These are phyloP conservation scores for Colletotrichum cuscutae DNA, from an alignment of 2,329 filamentous ascomycete genomes.

Conservation along the genomic window DNA sequence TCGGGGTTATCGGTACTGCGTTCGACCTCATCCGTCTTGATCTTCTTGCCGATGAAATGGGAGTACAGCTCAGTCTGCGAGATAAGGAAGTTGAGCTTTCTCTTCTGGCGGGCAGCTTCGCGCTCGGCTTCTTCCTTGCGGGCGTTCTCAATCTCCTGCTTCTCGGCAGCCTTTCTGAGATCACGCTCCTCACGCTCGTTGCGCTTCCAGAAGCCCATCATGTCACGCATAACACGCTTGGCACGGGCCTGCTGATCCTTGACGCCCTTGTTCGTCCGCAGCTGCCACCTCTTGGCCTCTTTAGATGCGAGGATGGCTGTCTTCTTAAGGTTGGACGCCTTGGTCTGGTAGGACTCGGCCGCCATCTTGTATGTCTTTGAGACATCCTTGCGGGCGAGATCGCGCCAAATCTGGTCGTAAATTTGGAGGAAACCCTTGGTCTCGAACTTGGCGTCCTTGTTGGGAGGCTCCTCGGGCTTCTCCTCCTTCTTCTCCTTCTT, in stretches of 20 bases:
- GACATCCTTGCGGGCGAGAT: slow-evolving; percentile 92
- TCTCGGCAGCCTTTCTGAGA: slow-evolving; percentile 91
- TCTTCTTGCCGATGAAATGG: slow-evolving; percentile 99
- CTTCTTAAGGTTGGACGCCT: slow-evolving; percentile 96
- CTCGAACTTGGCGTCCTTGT: slow-evolving; percentile 75
- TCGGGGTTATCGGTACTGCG: slow-evolving; percentile 86
- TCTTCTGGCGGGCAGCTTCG: slow-evolving; percentile 96
- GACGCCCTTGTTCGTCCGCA: slow-evolving; percentile 97
- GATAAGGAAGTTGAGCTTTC: slow-evolving; percentile 99
- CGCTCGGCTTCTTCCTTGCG: slow-evolving; percentile 97
- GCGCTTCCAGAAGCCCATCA: slow-evolving; percentile 99
- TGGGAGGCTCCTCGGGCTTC: slow-evolving; percentile 60
- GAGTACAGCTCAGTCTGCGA: slow-evolving; percentile 99
- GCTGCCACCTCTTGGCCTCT: slow-evolving; percentile 96
- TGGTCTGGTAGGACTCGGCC: slow-evolving; percentile 83
- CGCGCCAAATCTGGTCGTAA: slow-evolving; percentile 96
- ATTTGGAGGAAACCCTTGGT: slow-evolving; percentile 97
- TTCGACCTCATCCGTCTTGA: slow-evolving; percentile 96
- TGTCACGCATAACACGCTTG: slow-evolving; percentile 98
- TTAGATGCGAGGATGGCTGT: slow-evolving; percentile 97
- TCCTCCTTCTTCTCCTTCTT: slow-evolving; percentile 56
- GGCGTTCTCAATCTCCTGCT: slow-evolving; percentile 94
- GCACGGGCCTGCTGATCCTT: slow-evolving; percentile 97
- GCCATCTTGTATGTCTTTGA: slow-evolving; percentile 93
- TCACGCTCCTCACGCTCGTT: slow-evolving; percentile 98